Base-by-base conservation (phyloP, 164 flowering plant species). In the Pachysandra terminalis region DNA sequence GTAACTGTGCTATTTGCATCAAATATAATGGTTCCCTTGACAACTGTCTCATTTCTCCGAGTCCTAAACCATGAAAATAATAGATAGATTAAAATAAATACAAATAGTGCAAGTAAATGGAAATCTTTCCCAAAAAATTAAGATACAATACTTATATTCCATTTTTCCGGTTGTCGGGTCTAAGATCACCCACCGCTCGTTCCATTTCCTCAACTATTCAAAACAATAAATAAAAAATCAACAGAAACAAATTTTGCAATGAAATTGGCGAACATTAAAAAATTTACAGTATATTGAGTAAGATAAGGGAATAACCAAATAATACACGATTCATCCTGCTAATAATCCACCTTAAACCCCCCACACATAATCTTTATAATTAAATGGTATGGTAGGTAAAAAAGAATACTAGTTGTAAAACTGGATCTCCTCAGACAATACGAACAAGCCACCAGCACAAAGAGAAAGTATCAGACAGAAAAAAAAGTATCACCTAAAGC, bases 161-260 rank as follows among this genome's bases (percentile, higher is more conserved):
- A 96, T 90, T 82, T 84, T 90, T 55, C 98, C 98, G 12, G 99
- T 90, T 24, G 95, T 92, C 25, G 99, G 98, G 72, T 96, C 99
- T 51, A 96, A 81, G 68, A 90, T 88, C 80, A 92, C 80, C 99
- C 99, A 96, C 35, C 99, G 81, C 74, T 96, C 98, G 17, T 96
- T 96, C 98, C 99, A 96, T 81, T 96, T 93, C 74, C 93, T 83
- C 74, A 96, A 74, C 99, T 96, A 79, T 49, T 61, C 61, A 79
- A 24, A 68, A 67, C 58, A 66, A 41, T 5, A 59, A 63, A 62
- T 14, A 10, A 5, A 59, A 6, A 59, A 7, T 32, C 17, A 22
- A 45, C 51, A 5, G 2, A 45, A 45, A 45, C 14, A 45, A 45
- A 45, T 32, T 32, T 32, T 3, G 1, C 17, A 10, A 45, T 10